Evolutionary conservation across 129 eudicot genomes (phyloP), one percentile per base, ranked within the genome.

Genomic region (Artemisia argyi): DNA sequence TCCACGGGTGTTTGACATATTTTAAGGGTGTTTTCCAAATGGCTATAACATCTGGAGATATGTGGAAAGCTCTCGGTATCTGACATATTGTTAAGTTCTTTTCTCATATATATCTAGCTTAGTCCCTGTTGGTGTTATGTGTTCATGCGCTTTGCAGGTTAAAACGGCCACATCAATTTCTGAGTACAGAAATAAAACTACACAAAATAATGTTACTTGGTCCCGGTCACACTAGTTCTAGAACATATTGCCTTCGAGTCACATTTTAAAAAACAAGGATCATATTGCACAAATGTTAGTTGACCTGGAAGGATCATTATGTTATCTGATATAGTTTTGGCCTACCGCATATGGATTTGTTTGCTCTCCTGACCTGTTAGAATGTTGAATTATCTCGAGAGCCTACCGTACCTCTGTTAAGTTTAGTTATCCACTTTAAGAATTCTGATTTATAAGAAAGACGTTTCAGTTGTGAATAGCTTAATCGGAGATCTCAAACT

Each of bases 281-380:
- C 28, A 57, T 10, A 57, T 57, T 57, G 32, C 42, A 26, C 32
- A 17, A 5, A 17, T 17, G 13, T n/a, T 55, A 0, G 15, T 26
- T 57, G 30, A 18, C 17, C 35, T 60, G 0, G 24, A 60, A 26
- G 6, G 2, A 60, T 60, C 39, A 10, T 60, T 24, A 60, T 4
- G 10, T 26, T 9, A 13, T 24, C 13, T 4, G 14, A 24, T 20
- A 22, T 60, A 13, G 12, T 18, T 5, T 24, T 60, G 17, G 24
- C 39, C 44, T 24, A 60, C 39, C 44, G 39, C 65, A 20, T 60
- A 13, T 2, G 3, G 30, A 47, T 44, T 22, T 70, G 56, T 39
- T 39, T 70, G 24, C 74, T 57, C 17, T 15, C 30, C 66, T 58
- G 66, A 44, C 24, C 47, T 57, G 65, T 71, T 53, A 56, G 39